Evolutionary conservation across 306 rosid genomes (phyloP).

Genomic region (Pueraria montana): DNA sequence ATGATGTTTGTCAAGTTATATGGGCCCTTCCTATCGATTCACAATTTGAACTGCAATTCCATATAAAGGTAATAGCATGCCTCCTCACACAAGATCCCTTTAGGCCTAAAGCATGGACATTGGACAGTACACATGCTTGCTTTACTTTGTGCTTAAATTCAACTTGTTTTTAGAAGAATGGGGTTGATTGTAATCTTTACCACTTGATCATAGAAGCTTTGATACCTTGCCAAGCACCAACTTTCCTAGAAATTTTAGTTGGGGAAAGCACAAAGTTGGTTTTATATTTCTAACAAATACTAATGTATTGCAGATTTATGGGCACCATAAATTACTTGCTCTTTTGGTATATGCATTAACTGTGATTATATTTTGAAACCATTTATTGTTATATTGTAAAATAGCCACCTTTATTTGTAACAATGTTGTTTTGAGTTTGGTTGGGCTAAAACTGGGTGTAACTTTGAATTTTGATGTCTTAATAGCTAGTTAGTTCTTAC

Average conservation of each 20-base stretch:
- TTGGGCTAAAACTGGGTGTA: neutral
- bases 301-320: neutral
- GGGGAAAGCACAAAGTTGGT: neutral
- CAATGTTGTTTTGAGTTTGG: constrained; percentile 3
- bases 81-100: neutral
- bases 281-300: neutral
- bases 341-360: neutral
- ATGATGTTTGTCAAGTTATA: too few relatives aligned
- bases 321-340: neutral
- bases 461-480: neutral
- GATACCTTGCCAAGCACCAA: neutral
- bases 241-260: neutral
- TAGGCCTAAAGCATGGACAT: neutral
- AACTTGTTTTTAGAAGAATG: too few relatives aligned
- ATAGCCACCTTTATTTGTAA: neutral
- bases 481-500: neutral
- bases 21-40: too few relatives aligned
- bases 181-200: neutral
- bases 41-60: too few relatives aligned
- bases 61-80: too few relatives aligned
- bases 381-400: neutral
- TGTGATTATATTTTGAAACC: neutral
- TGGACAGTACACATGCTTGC: neutral
- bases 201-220: neutral
- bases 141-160: neutral